Evolutionary conservation across 495 filamentous ascomycete species (phyloP), one percentile per base, ranked within the genome.

Genomic region (Trichocladium uniseriatum): DNA sequence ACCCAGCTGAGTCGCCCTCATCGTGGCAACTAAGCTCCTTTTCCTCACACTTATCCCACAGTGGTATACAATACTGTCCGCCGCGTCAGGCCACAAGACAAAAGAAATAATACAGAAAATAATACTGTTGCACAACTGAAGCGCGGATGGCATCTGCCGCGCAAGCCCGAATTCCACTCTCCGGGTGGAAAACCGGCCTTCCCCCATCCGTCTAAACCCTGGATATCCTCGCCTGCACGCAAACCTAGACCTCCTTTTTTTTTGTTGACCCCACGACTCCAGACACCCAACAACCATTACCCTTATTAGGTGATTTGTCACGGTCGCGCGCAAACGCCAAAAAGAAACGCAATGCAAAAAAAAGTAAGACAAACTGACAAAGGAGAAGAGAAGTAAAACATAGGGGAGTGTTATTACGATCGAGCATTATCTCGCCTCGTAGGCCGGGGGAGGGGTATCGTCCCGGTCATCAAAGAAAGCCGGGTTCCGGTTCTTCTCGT

Each of bases 381-480:
- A 45, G 16, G n/a, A n/a, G n/a, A n/a, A n/a, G 37, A 42, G 27
- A 49, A 29, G 34, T 21, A 20, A 43, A 44, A 41, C n/a, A 35
- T 21, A 47, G 24, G 13, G 47, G 40, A 41, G n/a, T n/a, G n/a
- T n/a, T n/a, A n/a, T n/a, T n/a, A n/a, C n/a, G n/a, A n/a, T n/a
- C n/a, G 40, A 27, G 10, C 31, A 43, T 45, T 21, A 59, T 57
- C 57, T 66, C 27, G 72, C 59, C 53, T 77, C 72, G 59, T 84
- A 84, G 44, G 81, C 81, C 9, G 81, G 81, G 22, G 81, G 80
- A 1, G 80, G 81, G 7, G 65, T 60, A n/a, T 80, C 76, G 34
- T 80, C 73, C 31, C 60, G 63, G 45, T 70, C 77, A 22, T 66
- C 70, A 68, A 65, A 74, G 21, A 70, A 69, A 16, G 61, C 59